Base-by-base conservation (phyloP, 108 stramenopile genomes). In the Stephanodiscus minutulus region DNA sequence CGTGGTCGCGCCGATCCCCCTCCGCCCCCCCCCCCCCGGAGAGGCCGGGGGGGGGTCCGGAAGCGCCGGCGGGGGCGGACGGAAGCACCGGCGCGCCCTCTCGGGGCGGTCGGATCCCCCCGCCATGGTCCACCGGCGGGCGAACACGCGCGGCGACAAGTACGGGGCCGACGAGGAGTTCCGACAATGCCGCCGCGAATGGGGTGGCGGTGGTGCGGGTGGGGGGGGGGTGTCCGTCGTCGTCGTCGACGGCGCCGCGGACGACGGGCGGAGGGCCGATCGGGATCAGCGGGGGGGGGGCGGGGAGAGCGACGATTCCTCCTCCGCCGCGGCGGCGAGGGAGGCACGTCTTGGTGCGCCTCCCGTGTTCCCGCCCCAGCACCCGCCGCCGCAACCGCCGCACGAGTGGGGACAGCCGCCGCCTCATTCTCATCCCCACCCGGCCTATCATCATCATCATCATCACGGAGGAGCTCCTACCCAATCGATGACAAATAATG, bases 41-140 rank as follows among this genome's bases (percentile, higher is more conserved):
- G n/a, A n/a, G n/a, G n/a, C n/a, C n/a, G n/a, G n/a, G n/a, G n/a
- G n/a, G n/a, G n/a, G n/a, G n/a, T n/a, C n/a, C n/a, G n/a, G n/a
- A 12, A 33, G 27, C 0, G 8, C 17, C 9, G 25, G 22, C 25
- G 36, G 28, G 31, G 37, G 53, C 17, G 61, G 53, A 55, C 74
- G 75, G 21, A 93, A 93, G 49, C 91, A 93, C 50, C 86, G 88
- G 21, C 80, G 91, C 6, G 86, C 33, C 0, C 76, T 74, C 61
- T 93, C 91, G 21, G 88, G 84, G 5, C 84, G 75, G 17, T 80
- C 84, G 8, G 82, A 89, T 66, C 89, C 86, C 5, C 89, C 86
- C 5, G 70, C 86, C 12, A 49, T 79, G 63, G 84, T 87, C 31
- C 89, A 93, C 75, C 86, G 89, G 17, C 70, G 92, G 5, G 79